A percentile compares a stretch with the other conserved stretches of the same genome.
phyloP scores from a whole-genome alignment of 2,329 filamentous ascomycete genomes.

The Nemania abortiva region DNA sequence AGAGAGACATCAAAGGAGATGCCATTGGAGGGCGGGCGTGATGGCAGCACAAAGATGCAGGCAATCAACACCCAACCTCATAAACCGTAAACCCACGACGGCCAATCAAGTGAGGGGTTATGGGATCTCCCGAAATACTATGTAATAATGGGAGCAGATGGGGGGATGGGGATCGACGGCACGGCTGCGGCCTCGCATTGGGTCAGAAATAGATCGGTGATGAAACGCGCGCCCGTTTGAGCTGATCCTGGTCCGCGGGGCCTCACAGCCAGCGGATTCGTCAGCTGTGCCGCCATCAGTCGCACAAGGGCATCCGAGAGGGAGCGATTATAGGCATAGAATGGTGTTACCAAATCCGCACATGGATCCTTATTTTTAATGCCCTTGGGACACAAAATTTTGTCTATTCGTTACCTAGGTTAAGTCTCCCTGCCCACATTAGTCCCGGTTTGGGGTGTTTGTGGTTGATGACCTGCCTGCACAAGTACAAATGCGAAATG shows the following conservation, averaged over 20 bases:
- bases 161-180: not conserved
- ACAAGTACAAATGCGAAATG: not conserved
- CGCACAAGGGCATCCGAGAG: not conserved
- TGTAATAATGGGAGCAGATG: not conserved
- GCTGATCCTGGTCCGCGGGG: slow-evolving; percentile 27
- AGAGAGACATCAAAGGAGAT: slow-evolving; percentile 3
- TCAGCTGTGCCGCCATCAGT: not conserved
- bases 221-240: slow-evolving; percentile 34
- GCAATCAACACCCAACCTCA: not conserved
- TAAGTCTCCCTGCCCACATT: not conserved
- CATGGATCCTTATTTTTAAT: too few species aligned
- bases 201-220: slow-evolving; percentile 19
- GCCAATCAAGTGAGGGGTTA: not conserved
- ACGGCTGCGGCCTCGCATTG: slow-evolving; percentile 9
- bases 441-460: not conserved
- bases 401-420: too few species aligned
- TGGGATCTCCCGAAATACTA: too few species aligned
- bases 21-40: not conserved
- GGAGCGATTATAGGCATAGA: too few species aligned
- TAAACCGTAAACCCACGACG: not conserved
- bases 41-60: not conserved
- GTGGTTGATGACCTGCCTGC: not conserved
- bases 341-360: too few species aligned
- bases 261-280: slow-evolving; percentile 18
- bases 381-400: too few species aligned